Evolutionary conservation across 2,329 filamentous ascomycete genomes (phyloP), one percentile per base, ranked within the genome.

Genomic region (Aspergillus costaricaensis): DNA sequence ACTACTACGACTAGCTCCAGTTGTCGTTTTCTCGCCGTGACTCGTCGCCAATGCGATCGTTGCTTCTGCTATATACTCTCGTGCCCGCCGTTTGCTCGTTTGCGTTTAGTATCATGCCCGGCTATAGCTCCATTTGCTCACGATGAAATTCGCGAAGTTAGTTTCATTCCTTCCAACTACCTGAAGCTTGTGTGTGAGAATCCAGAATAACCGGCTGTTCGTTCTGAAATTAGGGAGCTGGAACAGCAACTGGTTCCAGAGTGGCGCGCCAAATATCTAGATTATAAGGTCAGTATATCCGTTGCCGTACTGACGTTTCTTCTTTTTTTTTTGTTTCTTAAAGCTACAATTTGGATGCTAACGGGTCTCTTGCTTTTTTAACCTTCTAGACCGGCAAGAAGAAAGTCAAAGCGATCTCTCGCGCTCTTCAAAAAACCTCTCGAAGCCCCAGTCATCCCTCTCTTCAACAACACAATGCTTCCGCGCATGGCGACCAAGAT

Each of bases 231-330:
- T 62, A 87, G 85, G 73, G 91, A 96, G 79, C 84, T 96, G 64
- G 91, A 96, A 73, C 86, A 90, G 72, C 91, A 96, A 70, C 85
- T 92, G 57, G 92, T 97, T 65, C 93, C 93, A 73, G 93, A 98
- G 85, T 98, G 94, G 94, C 87, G 91, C 71, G 85, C 88, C 75
- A 96, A 96, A 77, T 98, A 97, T 76, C 85, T 98, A 68, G 87
- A 97, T 78, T 98, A 98, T 83, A 96, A 96, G 83, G 88, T 88
- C 59, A 57, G 76, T 58, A 59, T 59, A 52, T 67, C 44, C 55
- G n/a, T 21, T 53, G 51, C 8, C 47, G 48, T 17, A n/a, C 54
- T 21, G 15, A 12, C 9, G 12, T 14, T 14, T 36, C 6, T 36
- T 12, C 5, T 1, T 36, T 36, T 10, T 36, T 10, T 30, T 4